Conservation (phyloP, 495 filamentous ascomycete genomes). For the Venustampulla echinocandica region DNA sequence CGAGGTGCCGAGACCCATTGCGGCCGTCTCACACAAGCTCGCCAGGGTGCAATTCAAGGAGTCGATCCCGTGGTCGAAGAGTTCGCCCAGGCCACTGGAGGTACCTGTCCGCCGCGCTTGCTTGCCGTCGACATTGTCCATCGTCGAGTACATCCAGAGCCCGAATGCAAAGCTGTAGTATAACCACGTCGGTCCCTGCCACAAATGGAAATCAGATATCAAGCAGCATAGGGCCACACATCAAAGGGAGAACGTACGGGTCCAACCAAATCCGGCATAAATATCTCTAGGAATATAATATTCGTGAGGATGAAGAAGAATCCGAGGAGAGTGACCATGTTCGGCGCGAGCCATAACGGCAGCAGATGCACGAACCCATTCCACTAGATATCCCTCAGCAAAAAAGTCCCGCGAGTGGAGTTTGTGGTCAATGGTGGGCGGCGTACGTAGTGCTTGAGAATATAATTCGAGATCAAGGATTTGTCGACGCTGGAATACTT, state of each 20-base stretch:
- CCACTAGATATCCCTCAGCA: conserved; percentile 57
- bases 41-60: conserved; percentile 93
- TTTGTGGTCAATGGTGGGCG: too few relatives aligned
- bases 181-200: conserved; percentile 75
- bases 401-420: too few relatives aligned
- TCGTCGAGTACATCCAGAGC: conserved; percentile 95
- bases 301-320: conserved; percentile 91
- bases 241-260: conserved; percentile 52
- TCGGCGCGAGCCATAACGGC: conserved; percentile 92
- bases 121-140: conserved; percentile 98
- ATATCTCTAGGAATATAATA: conserved; percentile 67
- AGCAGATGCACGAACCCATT: conserved; percentile 90
- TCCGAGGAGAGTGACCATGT: conserved; percentile 92
- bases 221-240: conserved; percentile 1
- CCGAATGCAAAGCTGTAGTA: conserved; percentile 93
- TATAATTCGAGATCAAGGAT: conserved; percentile 86
- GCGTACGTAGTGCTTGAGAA: conserved; percentile 88
- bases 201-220: too few relatives aligned
- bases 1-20: conserved; percentile 79
- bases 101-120: conserved; percentile 92
- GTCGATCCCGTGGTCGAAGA: conserved; percentile 98
- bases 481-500: conserved; percentile 97
- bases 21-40: conserved; percentile 78
- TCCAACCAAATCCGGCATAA: conserved; percentile 85
- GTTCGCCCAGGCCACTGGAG: conserved; percentile 86